phyloP scores from a whole-genome alignment of 495 filamentous ascomycete genomes.

The Letharia columbiana region DNA sequence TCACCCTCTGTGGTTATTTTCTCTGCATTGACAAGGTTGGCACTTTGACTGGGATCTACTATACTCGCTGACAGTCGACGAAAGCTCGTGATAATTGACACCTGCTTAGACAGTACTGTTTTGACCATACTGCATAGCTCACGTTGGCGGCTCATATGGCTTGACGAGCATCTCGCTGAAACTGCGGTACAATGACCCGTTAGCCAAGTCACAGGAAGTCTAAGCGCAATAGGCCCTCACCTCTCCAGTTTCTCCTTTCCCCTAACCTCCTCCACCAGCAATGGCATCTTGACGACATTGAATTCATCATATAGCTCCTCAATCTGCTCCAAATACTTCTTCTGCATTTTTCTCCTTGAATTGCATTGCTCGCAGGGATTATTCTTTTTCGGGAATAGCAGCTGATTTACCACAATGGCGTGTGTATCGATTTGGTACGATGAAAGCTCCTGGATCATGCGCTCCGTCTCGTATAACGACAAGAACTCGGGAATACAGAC shows the following conservation, averaged over 20 bases:
- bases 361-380: conserved; percentile 93
- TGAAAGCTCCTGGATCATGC: conserved; percentile 97
- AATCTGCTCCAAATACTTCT: conserved; percentile 98
- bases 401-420: conserved; percentile 94
- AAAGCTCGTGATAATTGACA: background rate
- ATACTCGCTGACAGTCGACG: background rate
- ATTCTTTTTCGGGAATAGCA: conserved; percentile 81
- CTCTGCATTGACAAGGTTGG: background rate
- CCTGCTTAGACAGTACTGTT: background rate
- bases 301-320: conserved; percentile 99
- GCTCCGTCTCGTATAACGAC: conserved; percentile 95
- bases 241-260: conserved; percentile 89
- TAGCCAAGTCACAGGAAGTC: background rate
- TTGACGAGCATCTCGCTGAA: conserved; percentile 90
- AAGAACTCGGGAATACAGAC: conserved; percentile 98
- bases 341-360: conserved; percentile 93
- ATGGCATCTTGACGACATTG: conserved; percentile 95
- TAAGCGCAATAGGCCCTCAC: conserved; percentile 27
- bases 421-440: conserved; percentile 94
- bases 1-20: background rate
- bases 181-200: conserved; percentile 27
- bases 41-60: background rate
- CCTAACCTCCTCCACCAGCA: conserved; percentile 89
- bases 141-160: conserved; percentile 73
- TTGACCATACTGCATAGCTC: background rate